Evolutionary conservation across 495 filamentous ascomycete genomes (phyloP).

Genomic region (Cairneyella variabilis): DNA sequence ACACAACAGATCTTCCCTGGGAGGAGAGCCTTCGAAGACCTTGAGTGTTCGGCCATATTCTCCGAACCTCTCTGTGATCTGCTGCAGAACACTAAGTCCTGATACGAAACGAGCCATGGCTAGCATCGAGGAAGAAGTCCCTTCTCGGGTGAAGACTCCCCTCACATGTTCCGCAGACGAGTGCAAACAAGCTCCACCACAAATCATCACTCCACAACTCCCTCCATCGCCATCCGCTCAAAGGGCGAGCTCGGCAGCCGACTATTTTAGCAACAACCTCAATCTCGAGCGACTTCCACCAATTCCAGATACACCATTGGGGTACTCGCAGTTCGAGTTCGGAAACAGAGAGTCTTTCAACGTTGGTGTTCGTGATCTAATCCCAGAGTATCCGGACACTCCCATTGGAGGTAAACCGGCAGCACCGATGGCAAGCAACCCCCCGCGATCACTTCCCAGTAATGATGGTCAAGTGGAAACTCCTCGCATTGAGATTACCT

Average conservation of each 20-base stretch:
- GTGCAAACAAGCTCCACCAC: too few relatives aligned
- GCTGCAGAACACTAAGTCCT: not conserved
- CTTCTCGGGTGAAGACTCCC: too few relatives aligned
- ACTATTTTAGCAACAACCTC: too few relatives aligned
- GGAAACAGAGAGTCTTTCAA: slow-evolving; percentile 13
- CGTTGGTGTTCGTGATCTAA: slow-evolving; percentile 11
- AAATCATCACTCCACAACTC: too few relatives aligned
- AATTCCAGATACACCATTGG: slow-evolving; percentile 10
- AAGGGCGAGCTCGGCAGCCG: slow-evolving; percentile 1
- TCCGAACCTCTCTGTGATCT: not conserved
- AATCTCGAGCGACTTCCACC: not conserved
- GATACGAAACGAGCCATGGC: not conserved
- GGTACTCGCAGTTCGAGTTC: slow-evolving; percentile 5
- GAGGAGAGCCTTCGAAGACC: too few relatives aligned
- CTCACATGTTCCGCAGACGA: too few relatives aligned
- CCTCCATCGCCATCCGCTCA: not conserved
- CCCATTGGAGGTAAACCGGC: slow-evolving; percentile 18
- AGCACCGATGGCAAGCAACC: slow-evolving; percentile 5
- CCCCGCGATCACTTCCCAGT: too few relatives aligned
- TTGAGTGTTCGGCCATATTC: too few relatives aligned
- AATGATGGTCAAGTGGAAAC: too few relatives aligned
- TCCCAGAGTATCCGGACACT: slow-evolving; percentile 16
- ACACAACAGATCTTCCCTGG: not conserved
- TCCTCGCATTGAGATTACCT: too few relatives aligned
- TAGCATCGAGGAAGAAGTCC: too few relatives aligned